Percentiles rank a stretch among this genome's conserved stretches.
These are phyloP conservation scores for Begonia masoniana DNA, from an alignment of 306 rosid species.

Conservation along the genomic window DNA sequence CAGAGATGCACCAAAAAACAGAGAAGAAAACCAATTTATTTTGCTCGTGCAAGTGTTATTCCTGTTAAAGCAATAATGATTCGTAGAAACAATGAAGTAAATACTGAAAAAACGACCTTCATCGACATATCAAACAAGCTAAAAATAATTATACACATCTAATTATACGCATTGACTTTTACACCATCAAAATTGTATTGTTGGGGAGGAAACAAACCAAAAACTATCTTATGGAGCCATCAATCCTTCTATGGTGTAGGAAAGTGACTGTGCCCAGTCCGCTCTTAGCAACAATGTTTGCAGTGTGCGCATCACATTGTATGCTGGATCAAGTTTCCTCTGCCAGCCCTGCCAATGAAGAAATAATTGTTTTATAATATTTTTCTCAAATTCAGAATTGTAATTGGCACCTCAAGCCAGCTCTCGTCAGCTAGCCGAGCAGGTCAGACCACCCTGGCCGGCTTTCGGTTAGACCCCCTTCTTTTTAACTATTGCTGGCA, in stretches of 20 bases:
- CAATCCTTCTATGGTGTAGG: slow-evolving; percentile 92
- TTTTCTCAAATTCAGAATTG: background rate
- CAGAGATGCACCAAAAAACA: too few relatives aligned
- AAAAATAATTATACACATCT: background rate
- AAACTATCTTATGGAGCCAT: slow-evolving; percentile 74
- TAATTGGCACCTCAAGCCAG: background rate
- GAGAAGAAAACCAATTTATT: too few relatives aligned
- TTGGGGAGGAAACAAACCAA: slow-evolving; percentile 14
- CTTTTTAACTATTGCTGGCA: too few relatives aligned
- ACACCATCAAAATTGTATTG: slow-evolving; percentile 48
- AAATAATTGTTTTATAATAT: background rate
- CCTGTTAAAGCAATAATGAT: too few relatives aligned
- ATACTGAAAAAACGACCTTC: too few relatives aligned
- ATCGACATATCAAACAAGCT: too few relatives aligned
- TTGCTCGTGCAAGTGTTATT: too few relatives aligned
- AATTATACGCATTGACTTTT: slow-evolving; percentile 14
- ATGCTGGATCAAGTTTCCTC: slow-evolving; percentile 85
- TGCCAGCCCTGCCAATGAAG: slow-evolving; percentile 76
- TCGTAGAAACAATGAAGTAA: too few relatives aligned
- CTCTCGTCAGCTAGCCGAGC: background rate
- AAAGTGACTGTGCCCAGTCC: slow-evolving; percentile 91
- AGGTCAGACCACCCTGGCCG: too few relatives aligned
- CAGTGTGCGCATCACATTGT: slow-evolving; percentile 81
- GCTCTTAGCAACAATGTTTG: slow-evolving; percentile 86
- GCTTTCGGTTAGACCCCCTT: too few relatives aligned